phyloP scores from a whole-genome alignment of 345 rosid genomes.

The Salix purpurea region DNA sequence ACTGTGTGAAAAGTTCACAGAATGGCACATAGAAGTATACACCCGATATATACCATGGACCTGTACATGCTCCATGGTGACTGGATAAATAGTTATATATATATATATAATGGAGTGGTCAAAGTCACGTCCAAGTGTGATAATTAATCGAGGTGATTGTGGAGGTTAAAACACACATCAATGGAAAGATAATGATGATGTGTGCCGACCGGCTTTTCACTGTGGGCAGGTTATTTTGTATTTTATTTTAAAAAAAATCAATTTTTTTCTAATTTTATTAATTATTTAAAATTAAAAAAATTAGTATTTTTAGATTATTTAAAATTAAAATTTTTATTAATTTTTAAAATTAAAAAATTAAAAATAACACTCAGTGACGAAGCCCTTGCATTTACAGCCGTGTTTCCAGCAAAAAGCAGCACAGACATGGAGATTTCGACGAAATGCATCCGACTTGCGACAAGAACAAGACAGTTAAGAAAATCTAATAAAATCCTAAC shows the following conservation, averaged over 20 bases:
- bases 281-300: too few species aligned
- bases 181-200: neutral
- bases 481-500: neutral
- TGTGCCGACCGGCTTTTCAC: neutral
- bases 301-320: too few species aligned
- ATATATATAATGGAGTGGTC: neutral
- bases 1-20: too few species aligned
- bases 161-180: neutral
- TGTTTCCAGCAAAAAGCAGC: neutral
- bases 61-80: too few species aligned
- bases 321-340: too few species aligned
- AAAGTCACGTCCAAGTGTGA: neutral
- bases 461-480: neutral
- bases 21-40: too few species aligned
- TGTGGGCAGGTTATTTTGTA: too few species aligned
- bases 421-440: neutral
- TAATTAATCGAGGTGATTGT: neutral
- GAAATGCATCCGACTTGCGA: neutral
- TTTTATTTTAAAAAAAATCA: too few species aligned
- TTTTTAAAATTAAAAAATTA: too few species aligned
- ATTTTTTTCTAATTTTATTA: too few species aligned
- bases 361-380: too few species aligned
- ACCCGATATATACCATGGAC: too few species aligned
- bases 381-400: neutral
- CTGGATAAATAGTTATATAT: neutral